Evolutionary conservation across 768 basidiomycete genomes (phyloP), one percentile per base, ranked within the genome.

Genomic region (Imleria badia): DNA sequence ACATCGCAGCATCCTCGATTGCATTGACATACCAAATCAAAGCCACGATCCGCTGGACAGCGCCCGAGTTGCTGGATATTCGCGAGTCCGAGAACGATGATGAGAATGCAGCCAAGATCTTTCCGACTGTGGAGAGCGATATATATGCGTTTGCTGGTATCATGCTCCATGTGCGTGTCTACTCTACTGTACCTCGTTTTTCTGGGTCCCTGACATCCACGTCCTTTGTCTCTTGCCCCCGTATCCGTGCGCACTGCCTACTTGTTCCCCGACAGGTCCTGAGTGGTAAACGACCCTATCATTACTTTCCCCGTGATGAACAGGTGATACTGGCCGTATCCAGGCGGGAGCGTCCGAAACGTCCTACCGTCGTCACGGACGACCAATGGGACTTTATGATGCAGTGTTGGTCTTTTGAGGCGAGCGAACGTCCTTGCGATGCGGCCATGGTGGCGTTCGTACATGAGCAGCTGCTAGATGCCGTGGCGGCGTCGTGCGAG

Each of bases 31-130:
- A 55, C n/a, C 58, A 58, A 46, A 33, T 35, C 8, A 65, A 50
- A 38, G 79, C 78, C 3, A 75, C 78, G n/a, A 67, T 81, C 19
- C 73, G 79, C 2, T 81, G 79, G 78, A 75, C 80, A 11, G 80
- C 80, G 29, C 68, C 78, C 0, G 66, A 74, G 30, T 59, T 81
- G 0, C 72, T 77, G 49, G n/a, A 29, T 1, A 31, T 60, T 14
- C 22, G 6, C 20, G 45, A 34, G 9, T 17, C 35, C 1, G 31
- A 5, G 17, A 10, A 30, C 6, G 40, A 41, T 3, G 29, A 41
- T 7, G 49, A 52, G 3, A 38, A 43, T 2, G 1, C 9, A 8
- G 14, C 2, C 20, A 47, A 31, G 33, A 41, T 56, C 30, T 48
- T 56, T 47, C 63, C 66, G 26, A 66, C 65, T 5, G 2, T 5